Conservation (phyloP, 805 yeast genomes). For the Komagataella populi region DNA sequence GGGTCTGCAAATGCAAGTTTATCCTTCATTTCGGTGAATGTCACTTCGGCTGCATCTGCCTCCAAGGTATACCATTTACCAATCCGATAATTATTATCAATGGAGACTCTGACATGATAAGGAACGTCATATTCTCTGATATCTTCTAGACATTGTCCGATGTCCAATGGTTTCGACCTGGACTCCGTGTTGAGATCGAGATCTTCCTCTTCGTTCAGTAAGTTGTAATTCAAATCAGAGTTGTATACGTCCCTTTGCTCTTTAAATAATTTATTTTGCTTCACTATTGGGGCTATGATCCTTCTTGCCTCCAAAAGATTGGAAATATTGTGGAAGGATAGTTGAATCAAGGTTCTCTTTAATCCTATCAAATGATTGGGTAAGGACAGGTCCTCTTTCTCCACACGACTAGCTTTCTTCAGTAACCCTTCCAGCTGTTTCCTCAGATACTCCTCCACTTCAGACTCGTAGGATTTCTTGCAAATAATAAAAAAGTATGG, state of each 20-base stretch:
- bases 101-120: slow-evolving; percentile 90
- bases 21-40: slow-evolving; percentile 46
- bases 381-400: slow-evolving; percentile 68
- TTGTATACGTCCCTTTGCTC: slow-evolving; percentile 59
- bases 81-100: slow-evolving; percentile 74
- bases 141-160: slow-evolving; percentile 59
- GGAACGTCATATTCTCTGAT: slow-evolving; percentile 94
- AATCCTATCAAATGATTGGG: slow-evolving; percentile 83
- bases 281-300: slow-evolving; percentile 52
- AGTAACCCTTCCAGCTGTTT: slow-evolving; percentile 51
- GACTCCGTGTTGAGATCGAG: slow-evolving; percentile 10
- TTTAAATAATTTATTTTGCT: slow-evolving; percentile 46
- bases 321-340: slow-evolving; percentile 60
- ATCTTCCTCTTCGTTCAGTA: slow-evolving; percentile 18
- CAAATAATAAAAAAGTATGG: slow-evolving; percentile 77
- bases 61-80: slow-evolving; percentile 92
- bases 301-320: slow-evolving; percentile 71
- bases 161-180: slow-evolving; percentile 25
- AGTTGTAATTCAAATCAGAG: slow-evolving; percentile 26
- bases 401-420: slow-evolving; percentile 38
- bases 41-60: slow-evolving; percentile 37
- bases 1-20: slow-evolving; percentile 95
- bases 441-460: slow-evolving; percentile 75
- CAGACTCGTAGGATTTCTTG: slow-evolving; percentile 47
- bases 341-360: slow-evolving; percentile 45